Evolutionary conservation across 2,329 filamentous ascomycete species (phyloP).

Genomic region (Sordariomycetes sp.): DNA sequence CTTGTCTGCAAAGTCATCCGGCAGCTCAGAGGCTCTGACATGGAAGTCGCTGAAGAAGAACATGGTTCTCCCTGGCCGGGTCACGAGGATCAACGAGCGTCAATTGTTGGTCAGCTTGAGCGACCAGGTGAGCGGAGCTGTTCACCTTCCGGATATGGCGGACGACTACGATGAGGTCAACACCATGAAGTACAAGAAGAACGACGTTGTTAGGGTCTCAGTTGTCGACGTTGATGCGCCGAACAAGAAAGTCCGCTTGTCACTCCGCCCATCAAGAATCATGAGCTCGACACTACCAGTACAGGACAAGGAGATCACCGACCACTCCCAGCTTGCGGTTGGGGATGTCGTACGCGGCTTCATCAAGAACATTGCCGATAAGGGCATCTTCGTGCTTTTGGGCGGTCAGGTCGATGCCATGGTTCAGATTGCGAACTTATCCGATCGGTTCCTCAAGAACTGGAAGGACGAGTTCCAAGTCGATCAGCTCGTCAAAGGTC

Average conservation of each 20-base stretch:
- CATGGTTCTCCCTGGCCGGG: constrained; percentile 71
- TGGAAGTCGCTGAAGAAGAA: constrained; percentile 68
- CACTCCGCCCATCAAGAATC: constrained; percentile 77
- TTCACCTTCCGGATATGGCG: constrained; percentile 73
- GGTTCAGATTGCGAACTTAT: constrained; percentile 80
- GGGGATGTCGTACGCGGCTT: constrained; percentile 85
- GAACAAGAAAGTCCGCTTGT: constrained; percentile 80
- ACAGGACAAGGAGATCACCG: constrained; percentile 70
- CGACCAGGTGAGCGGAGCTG: constrained; percentile 67
- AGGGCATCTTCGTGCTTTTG: constrained; percentile 78
- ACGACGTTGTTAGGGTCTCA: constrained; percentile 82
- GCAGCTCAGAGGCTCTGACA: constrained; percentile 37
- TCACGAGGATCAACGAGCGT: constrained; percentile 79
- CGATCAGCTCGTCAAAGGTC: constrained; percentile 84
- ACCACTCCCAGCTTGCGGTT: constrained; percentile 59
- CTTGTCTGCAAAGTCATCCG: constrained; percentile 65
- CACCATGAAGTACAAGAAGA: constrained; percentile 66
- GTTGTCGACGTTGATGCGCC: constrained; percentile 69
- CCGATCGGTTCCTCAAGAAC: constrained; percentile 85
- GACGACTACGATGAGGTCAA: constrained; percentile 82
- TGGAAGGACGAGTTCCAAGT: constrained; percentile 87
- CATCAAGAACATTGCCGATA: constrained; percentile 80
- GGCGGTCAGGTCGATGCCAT: constrained; percentile 75
- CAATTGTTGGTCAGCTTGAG: constrained; percentile 80
- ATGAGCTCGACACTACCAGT: constrained; percentile 77